A percentile compares a stretch with the other conserved stretches of the same genome.
phyloP scores from a whole-genome alignment of 1,139 yeast species.

The Pneumocystis sp. region DNA sequence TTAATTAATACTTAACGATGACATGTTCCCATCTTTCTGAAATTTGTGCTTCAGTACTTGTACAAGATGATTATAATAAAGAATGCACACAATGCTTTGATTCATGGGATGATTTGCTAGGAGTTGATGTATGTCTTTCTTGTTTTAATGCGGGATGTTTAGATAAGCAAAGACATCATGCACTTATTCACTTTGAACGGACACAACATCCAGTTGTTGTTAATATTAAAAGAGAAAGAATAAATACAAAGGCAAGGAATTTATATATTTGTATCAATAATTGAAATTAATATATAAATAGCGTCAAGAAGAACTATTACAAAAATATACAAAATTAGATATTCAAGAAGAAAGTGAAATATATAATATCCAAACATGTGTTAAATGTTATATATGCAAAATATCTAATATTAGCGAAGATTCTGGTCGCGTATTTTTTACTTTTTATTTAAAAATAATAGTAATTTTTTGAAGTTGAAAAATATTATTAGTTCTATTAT shows the following conservation, averaged over 20 bases:
- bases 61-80: constrained; percentile 47
- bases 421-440: constrained; percentile 5
- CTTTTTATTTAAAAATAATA: neutral
- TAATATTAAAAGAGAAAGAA: constrained; percentile 36
- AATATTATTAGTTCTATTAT: constrained; percentile 34
- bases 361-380: constrained; percentile 35
- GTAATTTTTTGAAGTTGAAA: neutral
- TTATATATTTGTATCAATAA: neutral
- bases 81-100: constrained; percentile 74
- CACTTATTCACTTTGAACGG: constrained; percentile 36
- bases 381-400: constrained; percentile 31
- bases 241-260: constrained; percentile 15
- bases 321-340: constrained; percentile 59
- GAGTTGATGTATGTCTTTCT: constrained; percentile 57
- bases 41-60: neutral
- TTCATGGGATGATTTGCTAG: constrained; percentile 40
- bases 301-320: constrained; percentile 27
- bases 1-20: neutral
- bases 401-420: constrained; percentile 12
- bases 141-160: constrained; percentile 55
- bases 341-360: constrained; percentile 55
- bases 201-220: constrained; percentile 43
- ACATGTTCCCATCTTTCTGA: neutral
- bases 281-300: constrained; percentile 13
- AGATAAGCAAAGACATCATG: constrained; percentile 35